Conservation (phyloP, 2,329 filamentous ascomycete genomes). For the Nemania serpens region DNA sequence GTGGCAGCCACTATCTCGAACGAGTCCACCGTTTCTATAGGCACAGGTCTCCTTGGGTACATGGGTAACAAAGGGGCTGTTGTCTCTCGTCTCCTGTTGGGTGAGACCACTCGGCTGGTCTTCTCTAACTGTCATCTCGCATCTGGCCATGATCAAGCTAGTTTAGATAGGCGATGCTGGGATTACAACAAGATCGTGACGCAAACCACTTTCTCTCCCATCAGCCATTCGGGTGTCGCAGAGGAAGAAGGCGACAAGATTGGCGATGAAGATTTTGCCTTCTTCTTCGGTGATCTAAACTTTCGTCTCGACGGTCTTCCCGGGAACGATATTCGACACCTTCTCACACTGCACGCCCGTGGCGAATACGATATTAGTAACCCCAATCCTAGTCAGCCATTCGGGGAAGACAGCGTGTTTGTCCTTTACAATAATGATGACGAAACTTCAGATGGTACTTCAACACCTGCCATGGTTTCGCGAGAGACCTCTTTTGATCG, state of each 20-base stretch:
- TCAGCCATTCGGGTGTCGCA: conserved; percentile 67
- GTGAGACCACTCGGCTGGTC: conserved; percentile 85
- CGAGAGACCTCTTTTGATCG: conserved; percentile 41
- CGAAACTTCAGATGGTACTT: conserved; percentile 45
- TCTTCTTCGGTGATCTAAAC: conserved; percentile 97
- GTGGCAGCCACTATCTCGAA: conserved; percentile 76
- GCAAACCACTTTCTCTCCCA: conserved; percentile 78
- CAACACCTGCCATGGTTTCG: conserved; percentile 41
- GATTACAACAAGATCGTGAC: conserved; percentile 79
- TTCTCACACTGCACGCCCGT: conserved; percentile 80
- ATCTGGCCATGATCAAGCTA: conserved; percentile 77
- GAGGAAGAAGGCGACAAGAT: conserved; percentile 72
- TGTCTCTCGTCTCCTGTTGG: conserved; percentile 78
- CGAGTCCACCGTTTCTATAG: conserved; percentile 80
- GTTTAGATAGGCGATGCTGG: conserved; percentile 86
- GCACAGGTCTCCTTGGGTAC: conserved; percentile 89
- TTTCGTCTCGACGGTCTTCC: conserved; percentile 88
- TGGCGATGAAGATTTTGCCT: conserved; percentile 89
- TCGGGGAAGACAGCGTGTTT: conserved; percentile 57
- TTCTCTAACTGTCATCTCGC: conserved; percentile 93
- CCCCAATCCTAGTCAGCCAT: conserved; percentile 43
- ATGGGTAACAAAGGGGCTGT: conserved; percentile 97
- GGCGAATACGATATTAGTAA: conserved; percentile 72
- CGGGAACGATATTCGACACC: conserved; percentile 83
- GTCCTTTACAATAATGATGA: conserved; percentile 56